Evolutionary conservation across 2,329 filamentous ascomycete species (phyloP).

Genomic region (Didymella segeticola): DNA sequence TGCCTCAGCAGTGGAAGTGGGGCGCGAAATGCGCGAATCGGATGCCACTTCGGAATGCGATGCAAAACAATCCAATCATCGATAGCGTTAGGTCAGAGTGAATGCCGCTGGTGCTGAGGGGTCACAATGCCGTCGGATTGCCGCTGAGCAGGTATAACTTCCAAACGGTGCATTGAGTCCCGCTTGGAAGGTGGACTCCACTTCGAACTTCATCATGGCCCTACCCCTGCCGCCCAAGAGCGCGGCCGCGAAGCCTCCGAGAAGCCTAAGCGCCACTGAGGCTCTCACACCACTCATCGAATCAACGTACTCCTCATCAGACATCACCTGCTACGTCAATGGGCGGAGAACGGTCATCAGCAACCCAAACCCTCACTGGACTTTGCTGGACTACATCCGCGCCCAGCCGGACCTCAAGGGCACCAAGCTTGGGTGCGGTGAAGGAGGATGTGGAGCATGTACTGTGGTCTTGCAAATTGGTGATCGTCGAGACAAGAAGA

Average conservation of each 20-base stretch:
- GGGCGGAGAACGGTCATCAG: conserved; percentile 84
- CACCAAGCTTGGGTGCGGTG: conserved; percentile 93
- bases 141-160: conserved; percentile 7
- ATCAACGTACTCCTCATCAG: conserved; percentile 76
- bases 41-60: background rate
- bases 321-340: conserved; percentile 86
- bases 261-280: conserved; percentile 37
- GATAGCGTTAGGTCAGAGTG: conserved; percentile 25
- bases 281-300: conserved; percentile 71
- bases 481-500: conserved; percentile 74
- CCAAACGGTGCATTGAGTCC: background rate
- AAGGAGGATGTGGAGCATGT: conserved; percentile 94
- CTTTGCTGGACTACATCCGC: conserved; percentile 87
- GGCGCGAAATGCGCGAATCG: conserved; percentile 7
- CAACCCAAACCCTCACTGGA: conserved; percentile 87
- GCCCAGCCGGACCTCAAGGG: conserved; percentile 84
- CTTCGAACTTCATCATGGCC: conserved; percentile 30
- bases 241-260: conserved; percentile 35
- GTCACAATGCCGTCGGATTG: conserved; percentile 7
- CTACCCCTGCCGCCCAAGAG: conserved; percentile 41
- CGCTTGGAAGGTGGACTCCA: background rate
- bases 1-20: conserved; percentile 2
- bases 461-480: conserved; percentile 69
- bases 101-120: conserved; percentile 25
- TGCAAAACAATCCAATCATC: conserved; percentile 26